Evolutionary conservation across 2,329 filamentous ascomycete species (phyloP).

Genomic region (Stachybotrys chartarum): DNA sequence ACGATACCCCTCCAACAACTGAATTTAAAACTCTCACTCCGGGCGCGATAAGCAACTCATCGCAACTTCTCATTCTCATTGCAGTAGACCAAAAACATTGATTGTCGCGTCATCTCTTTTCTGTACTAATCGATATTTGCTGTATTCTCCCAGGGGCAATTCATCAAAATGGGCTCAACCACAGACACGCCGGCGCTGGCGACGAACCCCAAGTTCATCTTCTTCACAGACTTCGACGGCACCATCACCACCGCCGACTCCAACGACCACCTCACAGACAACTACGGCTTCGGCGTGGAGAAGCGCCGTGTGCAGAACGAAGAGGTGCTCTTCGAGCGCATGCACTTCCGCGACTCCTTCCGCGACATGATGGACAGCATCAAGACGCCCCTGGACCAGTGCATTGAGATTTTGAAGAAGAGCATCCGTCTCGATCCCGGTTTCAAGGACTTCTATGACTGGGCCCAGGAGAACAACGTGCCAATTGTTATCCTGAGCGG

Average conservation of each 20-base stretch:
- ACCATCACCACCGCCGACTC: constrained; percentile 73
- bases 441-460: constrained; percentile 83
- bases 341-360: constrained; percentile 80
- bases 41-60: not conserved
- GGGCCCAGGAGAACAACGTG: constrained; percentile 73
- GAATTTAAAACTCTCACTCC: not conserved
- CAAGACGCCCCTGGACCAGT: constrained; percentile 71
- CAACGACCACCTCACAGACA: constrained; percentile 76
- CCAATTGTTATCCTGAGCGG: constrained; percentile 88
- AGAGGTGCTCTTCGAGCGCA: constrained; percentile 64
- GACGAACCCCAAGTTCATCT: constrained; percentile 80
- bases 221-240: constrained; percentile 98
- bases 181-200: constrained; percentile 49
- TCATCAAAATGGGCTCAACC: constrained; percentile 32
- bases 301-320: constrained; percentile 67
- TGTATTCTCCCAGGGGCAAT: not conserved
- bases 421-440: constrained; percentile 85
- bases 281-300: constrained; percentile 72
- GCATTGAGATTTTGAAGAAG: constrained; percentile 67
- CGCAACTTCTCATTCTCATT: not conserved
- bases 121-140: not conserved
- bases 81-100: not conserved
- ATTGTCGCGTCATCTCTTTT: not conserved
- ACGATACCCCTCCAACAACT: not conserved
- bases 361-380: constrained; percentile 88